Percentiles rank a stretch among this genome's conserved stretches.
These are phyloP conservation scores for Geranium brycei DNA, from an alignment of 345 rosid species.

Conservation along the genomic window DNA sequence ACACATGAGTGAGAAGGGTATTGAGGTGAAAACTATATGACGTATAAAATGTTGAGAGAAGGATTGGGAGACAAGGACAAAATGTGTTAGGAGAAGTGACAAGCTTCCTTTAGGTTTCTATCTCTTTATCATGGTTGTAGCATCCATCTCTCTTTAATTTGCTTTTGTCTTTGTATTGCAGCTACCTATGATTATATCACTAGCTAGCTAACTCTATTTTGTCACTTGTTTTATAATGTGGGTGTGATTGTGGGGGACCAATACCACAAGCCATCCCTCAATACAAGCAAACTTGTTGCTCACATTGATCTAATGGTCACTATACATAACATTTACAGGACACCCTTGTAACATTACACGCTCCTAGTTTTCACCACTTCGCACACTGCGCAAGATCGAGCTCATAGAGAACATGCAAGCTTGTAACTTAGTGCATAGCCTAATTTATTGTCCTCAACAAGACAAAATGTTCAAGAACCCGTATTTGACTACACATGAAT, in stretches of 20 bases:
- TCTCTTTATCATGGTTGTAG: constrained; percentile 24
- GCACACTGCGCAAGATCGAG: no score
- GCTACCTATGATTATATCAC: neutral
- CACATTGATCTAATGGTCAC: neutral
- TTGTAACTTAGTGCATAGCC: no score
- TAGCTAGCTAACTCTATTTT: no score
- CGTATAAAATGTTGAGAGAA: neutral
- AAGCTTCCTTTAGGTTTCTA: constrained; percentile 16
- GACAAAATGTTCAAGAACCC: no score
- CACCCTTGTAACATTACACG: no score
- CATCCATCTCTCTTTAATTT: constrained; percentile 9
- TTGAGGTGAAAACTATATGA: neutral
- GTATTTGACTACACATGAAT: no score
- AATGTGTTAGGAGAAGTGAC: constrained; percentile 33
- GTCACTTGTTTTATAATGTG: no score
- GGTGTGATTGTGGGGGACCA: neutral
- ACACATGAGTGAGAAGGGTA: no score
- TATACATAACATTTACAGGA: no score
- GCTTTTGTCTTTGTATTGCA: constrained; percentile 13
- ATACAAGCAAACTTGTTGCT: neutral
- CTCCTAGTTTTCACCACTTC: no score
- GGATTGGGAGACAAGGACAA: constrained; percentile 47
- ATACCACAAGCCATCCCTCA: neutral
- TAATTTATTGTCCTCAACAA: no score
- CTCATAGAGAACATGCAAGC: no score